Percentiles rank a stretch among this genome's conserved stretches.
Evolutionary conservation across 495 filamentous ascomycete species (phyloP).

Genomic region (Penicillium waksmanii): DNA sequence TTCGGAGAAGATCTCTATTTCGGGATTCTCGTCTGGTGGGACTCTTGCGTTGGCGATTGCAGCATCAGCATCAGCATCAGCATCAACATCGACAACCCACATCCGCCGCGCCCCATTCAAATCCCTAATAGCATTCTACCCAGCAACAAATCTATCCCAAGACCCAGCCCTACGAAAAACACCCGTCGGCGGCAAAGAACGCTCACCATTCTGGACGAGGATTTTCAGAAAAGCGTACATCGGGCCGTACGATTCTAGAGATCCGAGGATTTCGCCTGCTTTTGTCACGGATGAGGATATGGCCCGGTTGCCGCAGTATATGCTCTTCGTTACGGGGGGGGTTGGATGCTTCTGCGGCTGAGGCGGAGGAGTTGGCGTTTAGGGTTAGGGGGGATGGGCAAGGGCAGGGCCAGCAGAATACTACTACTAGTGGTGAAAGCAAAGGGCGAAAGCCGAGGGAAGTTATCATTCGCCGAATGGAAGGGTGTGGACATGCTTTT

Average conservation of each 20-base stretch:
- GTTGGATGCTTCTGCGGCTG: conserved; percentile 8
- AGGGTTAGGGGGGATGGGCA: too few species aligned
- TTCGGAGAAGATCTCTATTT: conserved; percentile 26
- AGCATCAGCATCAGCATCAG: too few species aligned
- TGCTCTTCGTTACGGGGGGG: conserved; percentile 7
- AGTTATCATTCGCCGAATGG: conserved; percentile 8
- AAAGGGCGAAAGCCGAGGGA: neutral
- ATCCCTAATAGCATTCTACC: conserved; percentile 13
- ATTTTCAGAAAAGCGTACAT: conserved; percentile 9
- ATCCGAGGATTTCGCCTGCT: conserved; percentile 7
- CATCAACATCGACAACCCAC: too few species aligned
- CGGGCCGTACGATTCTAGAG: neutral
- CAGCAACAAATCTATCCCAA: conserved; percentile 4
- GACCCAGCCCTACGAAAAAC: neutral
- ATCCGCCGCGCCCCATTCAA: conserved; percentile 1
- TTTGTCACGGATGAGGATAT: neutral
- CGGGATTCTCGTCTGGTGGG: conserved; percentile 28
- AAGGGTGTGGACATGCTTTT: conserved; percentile 8
- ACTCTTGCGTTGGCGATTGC: conserved; percentile 8
- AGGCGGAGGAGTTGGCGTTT: conserved; percentile 8
- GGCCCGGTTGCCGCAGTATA: neutral
- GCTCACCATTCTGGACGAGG: conserved; percentile 7
- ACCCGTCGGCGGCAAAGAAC: neutral
- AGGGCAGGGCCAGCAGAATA: too few species aligned
- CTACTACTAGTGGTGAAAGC: neutral